Evolutionary conservation across 257 asterid genomes (phyloP), one percentile per base, ranked within the genome.

Genomic region (Mitragyna speciosa): DNA sequence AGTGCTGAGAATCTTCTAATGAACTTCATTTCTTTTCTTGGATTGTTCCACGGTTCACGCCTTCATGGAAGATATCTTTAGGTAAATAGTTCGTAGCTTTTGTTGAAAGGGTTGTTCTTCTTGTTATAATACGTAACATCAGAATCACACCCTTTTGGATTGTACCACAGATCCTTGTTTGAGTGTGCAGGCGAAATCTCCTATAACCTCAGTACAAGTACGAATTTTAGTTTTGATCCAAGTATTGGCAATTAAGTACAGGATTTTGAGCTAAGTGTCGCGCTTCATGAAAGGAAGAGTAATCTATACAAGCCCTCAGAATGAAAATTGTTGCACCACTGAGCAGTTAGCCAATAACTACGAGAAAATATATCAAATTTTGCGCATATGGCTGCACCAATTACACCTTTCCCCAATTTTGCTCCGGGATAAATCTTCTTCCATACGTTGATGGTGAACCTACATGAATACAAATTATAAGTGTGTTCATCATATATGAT

Each of bases 131-230:
- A 1, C 20, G 16, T 8, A 24, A 64, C 16, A 28, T 26, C 10
- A 28, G 41, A 64, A n/a, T 5, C 20, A 3, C 11, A 64, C 11
- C 28, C 39, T 28, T 26, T 64, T 64, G 33, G 56, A 28, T 75
- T n/a, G 71, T 41, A 41, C 43, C 67, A 76, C 19, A 61, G 47
- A 73, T 39, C 70, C 41, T 30, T 64, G 70, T 30, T 59, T 64
- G 70, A 64, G 3, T 33, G 11, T 61, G 67, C 2, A n/a, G 67
- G 36, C 41, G 4, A 61, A 0, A 33, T 15, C 31, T 56, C 12
- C 22, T 15, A 11, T 19, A 56, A 56, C 63, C 63, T 56, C 63
- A 56, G 11, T 36, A 36, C 41, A 36, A 36, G 41, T 36, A 4
- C 41, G 41, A 36, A 4, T 36, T n/a, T 36, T 36, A 4, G 41